Evolutionary conservation across 2,329 filamentous ascomycete genomes (phyloP).

Genomic region (Microdochium bolleyi): DNA sequence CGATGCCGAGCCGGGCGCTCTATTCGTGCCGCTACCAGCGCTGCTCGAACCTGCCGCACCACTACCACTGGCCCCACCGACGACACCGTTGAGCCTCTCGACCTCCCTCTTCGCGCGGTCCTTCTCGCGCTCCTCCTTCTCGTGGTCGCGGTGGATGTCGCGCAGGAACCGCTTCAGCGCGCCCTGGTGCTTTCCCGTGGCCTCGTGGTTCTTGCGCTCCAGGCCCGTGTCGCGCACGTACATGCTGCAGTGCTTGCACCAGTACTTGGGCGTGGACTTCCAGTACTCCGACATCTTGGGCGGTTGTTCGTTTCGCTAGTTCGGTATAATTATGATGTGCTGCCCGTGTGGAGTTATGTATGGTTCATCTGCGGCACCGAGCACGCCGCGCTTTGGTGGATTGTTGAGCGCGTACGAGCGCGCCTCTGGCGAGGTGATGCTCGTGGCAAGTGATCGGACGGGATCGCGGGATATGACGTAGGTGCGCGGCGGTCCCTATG

Average conservation of each 20-base stretch:
- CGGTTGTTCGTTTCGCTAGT: background rate
- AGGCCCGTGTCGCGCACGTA: slow-evolving; percentile 90
- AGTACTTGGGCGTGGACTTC: slow-evolving; percentile 96
- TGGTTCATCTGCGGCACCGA: too few relatives aligned
- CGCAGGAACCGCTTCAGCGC: slow-evolving; percentile 84
- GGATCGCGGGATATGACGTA: too few relatives aligned
- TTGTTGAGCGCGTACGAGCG: too few relatives aligned
- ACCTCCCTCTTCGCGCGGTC: slow-evolving; percentile 79
- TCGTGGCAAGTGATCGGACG: too few relatives aligned
- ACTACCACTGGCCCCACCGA: slow-evolving; percentile 30
- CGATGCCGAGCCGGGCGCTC: slow-evolving; percentile 2
- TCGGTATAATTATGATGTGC: background rate
- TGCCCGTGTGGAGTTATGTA: background rate
- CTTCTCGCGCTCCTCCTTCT: slow-evolving; percentile 72
- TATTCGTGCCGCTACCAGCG: slow-evolving; percentile 5
- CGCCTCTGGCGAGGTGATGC: too few relatives aligned
- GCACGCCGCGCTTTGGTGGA: too few relatives aligned
- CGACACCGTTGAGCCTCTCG: slow-evolving; percentile 73
- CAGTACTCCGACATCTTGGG: slow-evolving; percentile 85
- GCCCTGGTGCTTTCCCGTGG: slow-evolving; percentile 76
- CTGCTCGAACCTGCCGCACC: slow-evolving; percentile 1
- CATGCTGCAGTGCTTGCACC: slow-evolving; percentile 93
- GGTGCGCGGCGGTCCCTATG: too few relatives aligned
- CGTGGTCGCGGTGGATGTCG: slow-evolving; percentile 78
- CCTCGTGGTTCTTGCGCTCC: slow-evolving; percentile 83